Evolutionary conservation across 306 rosid genomes (phyloP), one percentile per base, ranked within the genome.

Genomic region (Vigna angularis): DNA sequence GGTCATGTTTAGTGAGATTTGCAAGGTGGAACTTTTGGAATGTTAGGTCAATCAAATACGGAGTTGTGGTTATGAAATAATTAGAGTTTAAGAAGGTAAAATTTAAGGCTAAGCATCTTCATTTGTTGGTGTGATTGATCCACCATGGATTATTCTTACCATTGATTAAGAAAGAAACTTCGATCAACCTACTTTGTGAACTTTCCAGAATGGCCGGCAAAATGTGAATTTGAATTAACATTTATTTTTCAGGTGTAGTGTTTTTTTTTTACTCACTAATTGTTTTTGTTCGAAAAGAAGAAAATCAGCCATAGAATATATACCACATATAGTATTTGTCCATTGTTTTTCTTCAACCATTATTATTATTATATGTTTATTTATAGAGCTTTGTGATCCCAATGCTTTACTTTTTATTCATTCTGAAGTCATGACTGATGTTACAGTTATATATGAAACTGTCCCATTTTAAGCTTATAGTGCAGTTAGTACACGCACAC

Each of bases 211-310:
- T 55, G 59, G 70, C 45, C 15, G 24, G 10, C 44, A 4, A 52
- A 70, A 56, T 65, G 42, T 77, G 32, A 66, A 48, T 66, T n/a
- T 72, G 45, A 59, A 12, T 81, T 38, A 51, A 62, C 70, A 30
- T 12, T 40, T 70, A 47, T 57, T 73, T 55, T 58, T 45, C 61
- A 14, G 68, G 12, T 61, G 14, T 49, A 82, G 13, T 28, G 3
- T 3, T 67, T 3, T 42, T 42, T 70, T 76, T 20, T 44, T 51
- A 62, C 63, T 20, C 30, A 16, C 20, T 28, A 3, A 57, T 40
- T 32, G 51, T 68, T 22, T 68, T 68, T 57, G 18, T 5, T 34
- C 30, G 63, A 53, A 53, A 47, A 62, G 66, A 59, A 49, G 75
- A 48, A 22, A 56, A 65, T 9, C 36, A 65, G 38, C 38, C 6